phyloP scores from a whole-genome alignment of 179 eudicot species.

The Heliamphora pulchella region DNA sequence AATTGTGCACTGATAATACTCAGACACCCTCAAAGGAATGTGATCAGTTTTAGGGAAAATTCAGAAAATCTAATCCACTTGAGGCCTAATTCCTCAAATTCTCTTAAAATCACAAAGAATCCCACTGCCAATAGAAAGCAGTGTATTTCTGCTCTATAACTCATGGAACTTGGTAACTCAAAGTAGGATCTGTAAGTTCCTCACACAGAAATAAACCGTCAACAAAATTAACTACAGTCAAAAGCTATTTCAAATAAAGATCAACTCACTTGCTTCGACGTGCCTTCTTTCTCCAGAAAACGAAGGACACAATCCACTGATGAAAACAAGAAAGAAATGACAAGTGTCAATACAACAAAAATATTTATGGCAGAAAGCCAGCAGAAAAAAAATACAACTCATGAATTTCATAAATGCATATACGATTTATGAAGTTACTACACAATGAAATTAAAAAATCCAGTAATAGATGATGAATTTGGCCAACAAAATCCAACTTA shows the following conservation, averaged over 20 bases:
- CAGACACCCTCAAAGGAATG: background rate
- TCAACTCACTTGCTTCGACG: conserved; percentile 60
- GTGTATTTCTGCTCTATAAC: conserved; percentile 1
- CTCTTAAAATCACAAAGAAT: background rate
- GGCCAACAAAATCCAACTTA: background rate
- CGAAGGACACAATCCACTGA: conserved; percentile 57
- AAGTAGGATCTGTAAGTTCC: background rate
- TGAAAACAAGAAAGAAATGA: conserved; percentile 17
- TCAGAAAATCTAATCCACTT: background rate
- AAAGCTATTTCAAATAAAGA: background rate
- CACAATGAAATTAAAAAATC: background rate
- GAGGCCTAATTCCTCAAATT: background rate
- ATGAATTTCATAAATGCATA: background rate
- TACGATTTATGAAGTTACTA: background rate
- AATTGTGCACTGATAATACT: background rate
- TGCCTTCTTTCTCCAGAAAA: conserved; percentile 71
- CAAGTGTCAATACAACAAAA: background rate
- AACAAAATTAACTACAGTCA: background rate
- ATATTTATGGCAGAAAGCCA: background rate
- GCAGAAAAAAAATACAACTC: background rate
- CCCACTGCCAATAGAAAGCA: background rate
- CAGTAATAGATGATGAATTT: background rate
- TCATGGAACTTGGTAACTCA: background rate
- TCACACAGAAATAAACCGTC: background rate
- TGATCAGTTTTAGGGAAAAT: background rate